These are phyloP conservation scores for Asterella californica DNA, from an alignment of 225 moss, liverwort and hornwort species.

Conservation along the genomic window DNA sequence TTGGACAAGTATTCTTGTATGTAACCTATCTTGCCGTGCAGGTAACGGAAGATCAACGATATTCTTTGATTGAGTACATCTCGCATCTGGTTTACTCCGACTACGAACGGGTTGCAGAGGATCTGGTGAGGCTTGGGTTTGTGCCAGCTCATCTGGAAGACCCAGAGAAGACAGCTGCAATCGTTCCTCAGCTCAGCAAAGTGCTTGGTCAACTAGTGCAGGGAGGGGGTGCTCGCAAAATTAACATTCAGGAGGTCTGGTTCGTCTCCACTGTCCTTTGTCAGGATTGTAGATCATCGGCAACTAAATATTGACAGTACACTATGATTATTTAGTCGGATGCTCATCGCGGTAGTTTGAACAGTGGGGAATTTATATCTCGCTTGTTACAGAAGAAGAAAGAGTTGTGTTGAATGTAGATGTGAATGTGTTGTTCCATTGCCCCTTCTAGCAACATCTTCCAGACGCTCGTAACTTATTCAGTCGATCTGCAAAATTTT, in stretches of 20 bases:
- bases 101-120: slow-evolving; percentile 73
- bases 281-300: background rate
- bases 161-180: slow-evolving; percentile 73
- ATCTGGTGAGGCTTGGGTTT: slow-evolving; percentile 80
- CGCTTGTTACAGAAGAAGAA: background rate
- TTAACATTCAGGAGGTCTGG: slow-evolving; percentile 78
- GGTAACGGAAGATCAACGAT: slow-evolving; percentile 89
- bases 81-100: slow-evolving; percentile 78
- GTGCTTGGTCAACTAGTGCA: slow-evolving; percentile 74
- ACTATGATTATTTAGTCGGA: background rate
- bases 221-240: slow-evolving; percentile 82
- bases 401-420: background rate
- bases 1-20: background rate
- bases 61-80: slow-evolving; percentile 80
- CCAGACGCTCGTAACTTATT: background rate
- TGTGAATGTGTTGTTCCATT: too few relatives aligned
- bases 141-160: slow-evolving; percentile 72
- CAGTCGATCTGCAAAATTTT: background rate
- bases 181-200: slow-evolving; percentile 76
- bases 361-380: background rate
- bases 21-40: slow-evolving; percentile 23
- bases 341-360: background rate
- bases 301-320: background rate
- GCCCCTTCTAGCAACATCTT: background rate
- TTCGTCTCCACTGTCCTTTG: background rate